phyloP scores from a whole-genome alignment of 1,284 basidiomycete species.

The Ustilago shanxiensis region DNA sequence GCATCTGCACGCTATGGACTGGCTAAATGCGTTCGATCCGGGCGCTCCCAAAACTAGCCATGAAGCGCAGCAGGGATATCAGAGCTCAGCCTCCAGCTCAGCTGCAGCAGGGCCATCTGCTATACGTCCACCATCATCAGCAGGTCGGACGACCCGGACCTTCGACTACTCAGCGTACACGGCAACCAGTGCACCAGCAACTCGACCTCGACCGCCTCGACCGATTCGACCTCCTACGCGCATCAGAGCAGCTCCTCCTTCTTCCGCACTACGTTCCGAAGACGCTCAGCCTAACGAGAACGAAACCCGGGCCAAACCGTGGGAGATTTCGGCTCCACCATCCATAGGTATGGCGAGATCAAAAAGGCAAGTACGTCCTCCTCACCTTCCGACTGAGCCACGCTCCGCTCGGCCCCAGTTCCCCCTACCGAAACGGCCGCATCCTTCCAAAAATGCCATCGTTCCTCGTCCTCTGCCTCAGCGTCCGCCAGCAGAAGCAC shows the following conservation, averaged over 20 bases:
- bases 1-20: slow-evolving; percentile 31
- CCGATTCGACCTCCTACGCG: slow-evolving; percentile 16
- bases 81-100: background rate
- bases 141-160: slow-evolving; percentile 8
- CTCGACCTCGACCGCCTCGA: slow-evolving; percentile 11
- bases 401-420: background rate
- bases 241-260: slow-evolving; percentile 28
- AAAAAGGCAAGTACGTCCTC: background rate
- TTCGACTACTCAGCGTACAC: background rate
- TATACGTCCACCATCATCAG: background rate
- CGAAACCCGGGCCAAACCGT: slow-evolving; percentile 23
- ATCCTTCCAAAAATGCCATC: background rate
- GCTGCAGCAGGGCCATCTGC: slow-evolving; percentile 16
- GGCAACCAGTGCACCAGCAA: background rate
- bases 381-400: background rate
- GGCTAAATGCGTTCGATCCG: slow-evolving; percentile 46
- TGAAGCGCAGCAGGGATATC: background rate
- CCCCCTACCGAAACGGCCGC: slow-evolving; percentile 3
- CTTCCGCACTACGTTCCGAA: slow-evolving; percentile 34
- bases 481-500: background rate
- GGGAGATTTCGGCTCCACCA: slow-evolving; percentile 46
- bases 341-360: slow-evolving; percentile 22
- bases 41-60: slow-evolving; percentile 19
- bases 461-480: background rate
- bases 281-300: slow-evolving; percentile 51